Evolutionary conservation across 179 eudicot species (phyloP).

Genomic region (Spinacia oleracea): DNA sequence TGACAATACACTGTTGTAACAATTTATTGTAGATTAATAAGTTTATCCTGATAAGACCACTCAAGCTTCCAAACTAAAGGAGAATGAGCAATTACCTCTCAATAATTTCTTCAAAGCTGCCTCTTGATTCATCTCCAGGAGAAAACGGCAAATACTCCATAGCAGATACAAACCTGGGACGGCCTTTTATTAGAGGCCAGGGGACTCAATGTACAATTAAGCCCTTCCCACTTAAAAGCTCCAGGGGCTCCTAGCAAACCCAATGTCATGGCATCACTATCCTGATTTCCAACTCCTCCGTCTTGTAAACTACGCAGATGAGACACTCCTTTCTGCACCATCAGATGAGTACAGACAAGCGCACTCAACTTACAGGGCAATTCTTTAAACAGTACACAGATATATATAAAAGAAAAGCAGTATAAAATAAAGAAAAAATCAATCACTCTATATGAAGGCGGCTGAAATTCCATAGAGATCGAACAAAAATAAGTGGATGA

Average conservation of each 20-base stretch:
- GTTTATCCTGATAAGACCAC: slow-evolving; percentile 5
- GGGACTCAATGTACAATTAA: slow-evolving; percentile 69
- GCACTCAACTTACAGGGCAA: slow-evolving; percentile 4
- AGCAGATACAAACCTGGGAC: slow-evolving; percentile 88
- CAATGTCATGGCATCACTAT: slow-evolving; percentile 47
- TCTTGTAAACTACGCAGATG: slow-evolving; percentile 62
- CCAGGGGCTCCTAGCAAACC: slow-evolving; percentile 88
- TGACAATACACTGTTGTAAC: slow-evolving; percentile 62
- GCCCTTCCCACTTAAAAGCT: slow-evolving; percentile 89
- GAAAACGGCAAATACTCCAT: slow-evolving; percentile 91
- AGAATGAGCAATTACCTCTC: slow-evolving; percentile 57
- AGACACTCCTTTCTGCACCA: slow-evolving; percentile 83
- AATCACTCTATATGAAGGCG: neutral
- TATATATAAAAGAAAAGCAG: neutral
- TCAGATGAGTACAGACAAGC: neutral
- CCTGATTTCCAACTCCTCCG: slow-evolving; percentile 72
- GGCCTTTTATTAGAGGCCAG: slow-evolving; percentile 60
- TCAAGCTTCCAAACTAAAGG: slow-evolving; percentile 2
- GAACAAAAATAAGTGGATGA: no score
- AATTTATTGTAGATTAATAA: slow-evolving; percentile 6
- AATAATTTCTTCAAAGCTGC: slow-evolving; percentile 84
- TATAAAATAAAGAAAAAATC: neutral
- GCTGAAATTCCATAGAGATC: no score
- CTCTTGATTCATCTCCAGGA: slow-evolving; percentile 70
- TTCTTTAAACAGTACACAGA: neutral